Percentiles rank a stretch among this genome's conserved stretches.
These are phyloP conservation scores for Talaromyces sp. DNA, from an alignment of 2,329 filamentous ascomycete genomes.

Conservation along the genomic window DNA sequence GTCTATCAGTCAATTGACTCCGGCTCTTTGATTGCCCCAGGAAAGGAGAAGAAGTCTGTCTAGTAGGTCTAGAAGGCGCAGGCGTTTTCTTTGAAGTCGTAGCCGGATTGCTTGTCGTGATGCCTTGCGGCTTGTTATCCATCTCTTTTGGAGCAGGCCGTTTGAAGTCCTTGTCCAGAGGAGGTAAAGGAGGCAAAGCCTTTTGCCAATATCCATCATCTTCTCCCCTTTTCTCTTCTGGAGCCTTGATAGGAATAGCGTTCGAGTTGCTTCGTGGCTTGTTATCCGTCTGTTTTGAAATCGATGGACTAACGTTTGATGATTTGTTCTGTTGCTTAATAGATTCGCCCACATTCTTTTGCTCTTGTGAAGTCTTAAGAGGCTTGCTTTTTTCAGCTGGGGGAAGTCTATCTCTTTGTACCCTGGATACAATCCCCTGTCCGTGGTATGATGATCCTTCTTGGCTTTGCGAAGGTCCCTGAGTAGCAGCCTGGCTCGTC, in stretches of 20 bases:
- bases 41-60: neutral
- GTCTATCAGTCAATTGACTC: neutral
- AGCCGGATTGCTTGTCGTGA: neutral
- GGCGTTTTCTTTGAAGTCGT: neutral
- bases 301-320: neutral
- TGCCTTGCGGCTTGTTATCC: neutral
- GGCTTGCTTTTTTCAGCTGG: neutral
- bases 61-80: neutral
- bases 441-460: neutral
- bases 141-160: neutral
- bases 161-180: neutral
- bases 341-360: neutral
- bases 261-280: neutral
- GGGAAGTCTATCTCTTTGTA: neutral
- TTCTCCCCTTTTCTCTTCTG: neutral
- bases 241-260: neutral
- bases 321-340: neutral
- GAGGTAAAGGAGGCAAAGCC: neutral
- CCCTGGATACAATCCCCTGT: neutral
- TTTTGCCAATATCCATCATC: neutral
- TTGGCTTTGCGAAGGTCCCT: neutral
- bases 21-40: neutral
- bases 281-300: neutral
- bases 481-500: neutral
- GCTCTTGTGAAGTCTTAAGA: neutral